Percentiles rank a stretch among this genome's conserved stretches.
These are phyloP conservation scores for Choanephora cucurbitarum DNA, from an alignment of 371 early-diverging fungal species.

Conservation along the genomic window DNA sequence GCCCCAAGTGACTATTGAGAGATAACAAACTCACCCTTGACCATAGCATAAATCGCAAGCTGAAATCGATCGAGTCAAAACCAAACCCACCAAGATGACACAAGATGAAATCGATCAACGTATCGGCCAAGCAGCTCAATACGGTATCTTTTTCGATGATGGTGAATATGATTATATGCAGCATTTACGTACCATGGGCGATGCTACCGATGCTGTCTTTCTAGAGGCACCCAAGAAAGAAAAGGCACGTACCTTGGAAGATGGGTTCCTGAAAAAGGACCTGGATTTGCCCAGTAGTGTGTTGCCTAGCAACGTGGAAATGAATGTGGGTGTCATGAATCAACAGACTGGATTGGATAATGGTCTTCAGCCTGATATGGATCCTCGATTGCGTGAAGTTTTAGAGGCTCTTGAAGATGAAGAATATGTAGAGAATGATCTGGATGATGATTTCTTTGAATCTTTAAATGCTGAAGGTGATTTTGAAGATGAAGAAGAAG, in stretches of 20 bases:
- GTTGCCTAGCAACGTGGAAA: constrained; percentile 69
- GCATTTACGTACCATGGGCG: constrained; percentile 91
- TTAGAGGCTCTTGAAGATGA: constrained; percentile 93
- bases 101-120: constrained; percentile 57
- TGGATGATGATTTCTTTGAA: constrained; percentile 73
- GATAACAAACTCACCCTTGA: too few relatives aligned
- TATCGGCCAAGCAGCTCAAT: constrained; percentile 75
- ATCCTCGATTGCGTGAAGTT: constrained; percentile 79
- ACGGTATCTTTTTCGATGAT: constrained; percentile 90
- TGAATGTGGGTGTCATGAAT: constrained; percentile 48
- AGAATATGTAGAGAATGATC: constrained; percentile 73
- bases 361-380: constrained; percentile 81
- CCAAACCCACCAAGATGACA: constrained; percentile 36
- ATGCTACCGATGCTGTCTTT: constrained; percentile 79
- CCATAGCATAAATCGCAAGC: constrained; percentile 47
- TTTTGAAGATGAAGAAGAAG: constrained; percentile 47
- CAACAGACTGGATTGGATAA: constrained; percentile 46
- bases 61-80: constrained; percentile 37
- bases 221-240: constrained; percentile 66
- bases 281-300: constrained; percentile 74
- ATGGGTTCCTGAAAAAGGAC: constrained; percentile 17
- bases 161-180: constrained; percentile 90
- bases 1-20: constrained; percentile 1
- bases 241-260: constrained; percentile 35
- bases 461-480: constrained; percentile 55